Evolutionary conservation across 202 grass and related monocot species (phyloP).

Genomic region (Cymbopogon flexuosus): DNA sequence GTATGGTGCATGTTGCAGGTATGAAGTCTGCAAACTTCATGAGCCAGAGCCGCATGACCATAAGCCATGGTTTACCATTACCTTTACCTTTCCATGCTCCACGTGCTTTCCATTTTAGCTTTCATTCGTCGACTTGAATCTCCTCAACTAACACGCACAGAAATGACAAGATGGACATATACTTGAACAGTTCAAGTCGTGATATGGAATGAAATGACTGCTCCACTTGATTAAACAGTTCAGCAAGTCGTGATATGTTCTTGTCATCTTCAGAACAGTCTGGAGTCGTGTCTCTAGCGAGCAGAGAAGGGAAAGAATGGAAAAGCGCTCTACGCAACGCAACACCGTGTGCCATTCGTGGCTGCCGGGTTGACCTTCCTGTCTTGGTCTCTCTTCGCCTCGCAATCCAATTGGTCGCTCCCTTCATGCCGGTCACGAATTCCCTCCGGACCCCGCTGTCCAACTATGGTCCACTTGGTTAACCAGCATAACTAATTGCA

Average conservation of each 20-base stretch:
- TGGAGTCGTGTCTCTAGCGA: not conserved
- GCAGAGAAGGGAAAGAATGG: not conserved
- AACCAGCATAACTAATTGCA: not conserved
- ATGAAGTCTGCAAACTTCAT: not conserved
- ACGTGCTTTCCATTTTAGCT: not conserved
- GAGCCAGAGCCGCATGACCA: not conserved
- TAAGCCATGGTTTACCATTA: not conserved
- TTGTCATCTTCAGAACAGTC: not conserved
- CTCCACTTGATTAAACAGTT: not conserved
- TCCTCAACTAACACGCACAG: not conserved
- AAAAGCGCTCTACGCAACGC: slow-evolving; percentile 7
- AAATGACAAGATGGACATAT: not conserved
- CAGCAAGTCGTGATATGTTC: not conserved
- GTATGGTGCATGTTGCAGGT: not conserved
- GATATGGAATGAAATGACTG: not conserved
- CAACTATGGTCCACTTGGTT: not conserved
- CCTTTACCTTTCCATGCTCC: not conserved
- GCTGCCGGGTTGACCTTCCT: slow-evolving; percentile 38
- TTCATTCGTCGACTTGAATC: not conserved
- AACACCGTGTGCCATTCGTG: not conserved
- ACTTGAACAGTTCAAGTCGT: not conserved
- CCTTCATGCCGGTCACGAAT: slow-evolving; percentile 13
- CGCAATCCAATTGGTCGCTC: not conserved
- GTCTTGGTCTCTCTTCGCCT: not conserved
- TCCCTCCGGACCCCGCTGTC: too few relatives aligned